Evolutionary conservation across 2,329 filamentous ascomycete genomes (phyloP).

Genomic region (Trichoderma sp.): DNA sequence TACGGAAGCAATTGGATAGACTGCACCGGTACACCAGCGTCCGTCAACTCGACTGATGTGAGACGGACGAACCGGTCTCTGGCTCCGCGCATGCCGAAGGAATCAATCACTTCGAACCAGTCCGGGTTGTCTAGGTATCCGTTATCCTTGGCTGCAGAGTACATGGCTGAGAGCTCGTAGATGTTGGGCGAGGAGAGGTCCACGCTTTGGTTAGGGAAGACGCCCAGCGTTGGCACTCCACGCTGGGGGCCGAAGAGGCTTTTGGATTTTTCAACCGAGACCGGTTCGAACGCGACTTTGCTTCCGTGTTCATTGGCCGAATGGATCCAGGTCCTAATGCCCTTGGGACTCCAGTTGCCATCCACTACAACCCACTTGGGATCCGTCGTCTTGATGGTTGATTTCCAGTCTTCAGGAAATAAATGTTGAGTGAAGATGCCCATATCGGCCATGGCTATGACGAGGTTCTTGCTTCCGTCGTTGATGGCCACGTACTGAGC

Average conservation of each 20-base stretch:
- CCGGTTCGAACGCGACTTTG: slow-evolving; percentile 79
- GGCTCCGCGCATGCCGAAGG: slow-evolving; percentile 71
- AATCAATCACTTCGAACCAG: slow-evolving; percentile 81
- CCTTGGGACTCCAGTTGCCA: slow-evolving; percentile 72
- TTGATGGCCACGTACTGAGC: slow-evolving; percentile 93
- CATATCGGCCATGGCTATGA: slow-evolving; percentile 97
- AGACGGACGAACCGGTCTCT: slow-evolving; percentile 67
- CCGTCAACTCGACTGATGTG: slow-evolving; percentile 65
- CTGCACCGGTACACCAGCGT: slow-evolving; percentile 79
- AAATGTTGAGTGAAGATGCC: slow-evolving; percentile 64
- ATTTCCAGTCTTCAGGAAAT: slow-evolving; percentile 56
- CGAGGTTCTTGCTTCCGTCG: slow-evolving; percentile 73
- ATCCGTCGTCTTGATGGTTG: slow-evolving; percentile 51
- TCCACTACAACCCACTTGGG: slow-evolving; percentile 83
- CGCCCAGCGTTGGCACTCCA: slow-evolving; percentile 39
- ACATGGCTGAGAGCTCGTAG: slow-evolving; percentile 77
- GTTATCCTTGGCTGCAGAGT: slow-evolving; percentile 62
- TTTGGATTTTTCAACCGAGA: slow-evolving; percentile 75
- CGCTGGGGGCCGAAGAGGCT: slow-evolving; percentile 57
- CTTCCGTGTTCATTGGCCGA: slow-evolving; percentile 54
- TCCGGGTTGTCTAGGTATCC: slow-evolving; percentile 64
- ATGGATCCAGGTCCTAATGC: slow-evolving; percentile 66
- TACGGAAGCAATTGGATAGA: slow-evolving; percentile 82
- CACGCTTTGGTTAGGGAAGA: slow-evolving; percentile 62
- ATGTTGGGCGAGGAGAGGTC: slow-evolving; percentile 79